Conservation (phyloP, 1,284 basidiomycete species). For the Ceratorhiza oryzae-sativae region DNA sequence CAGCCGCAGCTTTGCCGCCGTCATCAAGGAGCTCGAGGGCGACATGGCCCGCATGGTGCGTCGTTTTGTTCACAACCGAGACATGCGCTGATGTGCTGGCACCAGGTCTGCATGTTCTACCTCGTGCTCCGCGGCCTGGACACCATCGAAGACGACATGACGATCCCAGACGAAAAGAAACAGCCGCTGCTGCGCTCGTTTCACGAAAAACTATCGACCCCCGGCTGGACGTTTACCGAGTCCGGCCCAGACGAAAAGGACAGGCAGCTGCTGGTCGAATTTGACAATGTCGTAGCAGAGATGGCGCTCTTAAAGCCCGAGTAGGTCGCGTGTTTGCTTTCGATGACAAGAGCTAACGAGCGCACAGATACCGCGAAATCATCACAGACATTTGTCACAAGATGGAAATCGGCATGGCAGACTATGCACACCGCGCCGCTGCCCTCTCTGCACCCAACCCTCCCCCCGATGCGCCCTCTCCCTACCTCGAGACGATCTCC, state of each 20-base stretch:
- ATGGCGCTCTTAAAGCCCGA: constrained; percentile 70
- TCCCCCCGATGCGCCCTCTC: constrained; percentile 57
- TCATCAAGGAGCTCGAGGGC: constrained; percentile 97
- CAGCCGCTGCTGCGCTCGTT: constrained; percentile 87
- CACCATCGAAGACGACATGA: constrained; percentile 99
- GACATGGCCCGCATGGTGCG: constrained; percentile 90
- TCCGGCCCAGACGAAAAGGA: constrained; percentile 92
- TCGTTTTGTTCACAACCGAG: constrained; percentile 47
- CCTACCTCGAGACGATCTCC: constrained; percentile 69
- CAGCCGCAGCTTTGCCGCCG: constrained; percentile 88
- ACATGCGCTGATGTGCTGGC: background rate
- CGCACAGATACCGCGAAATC: constrained; percentile 75
- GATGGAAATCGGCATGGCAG: constrained; percentile 96
- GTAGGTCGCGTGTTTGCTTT: constrained; percentile 56
- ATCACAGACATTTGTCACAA: constrained; percentile 84
- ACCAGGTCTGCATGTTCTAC: constrained; percentile 94
- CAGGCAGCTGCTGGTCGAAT: constrained; percentile 85
- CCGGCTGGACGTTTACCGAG: constrained; percentile 88
- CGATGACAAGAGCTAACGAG: constrained; percentile 16
- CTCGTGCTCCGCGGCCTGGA: constrained; percentile 92
- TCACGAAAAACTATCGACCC: constrained; percentile 79
- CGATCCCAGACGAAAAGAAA: constrained; percentile 85
- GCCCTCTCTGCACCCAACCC: background rate
- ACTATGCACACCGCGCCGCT: constrained; percentile 86
- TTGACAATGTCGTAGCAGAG: constrained; percentile 85